Base-by-base conservation (phyloP, 1,284 basidiomycete species). In the Tilletia setariae region DNA sequence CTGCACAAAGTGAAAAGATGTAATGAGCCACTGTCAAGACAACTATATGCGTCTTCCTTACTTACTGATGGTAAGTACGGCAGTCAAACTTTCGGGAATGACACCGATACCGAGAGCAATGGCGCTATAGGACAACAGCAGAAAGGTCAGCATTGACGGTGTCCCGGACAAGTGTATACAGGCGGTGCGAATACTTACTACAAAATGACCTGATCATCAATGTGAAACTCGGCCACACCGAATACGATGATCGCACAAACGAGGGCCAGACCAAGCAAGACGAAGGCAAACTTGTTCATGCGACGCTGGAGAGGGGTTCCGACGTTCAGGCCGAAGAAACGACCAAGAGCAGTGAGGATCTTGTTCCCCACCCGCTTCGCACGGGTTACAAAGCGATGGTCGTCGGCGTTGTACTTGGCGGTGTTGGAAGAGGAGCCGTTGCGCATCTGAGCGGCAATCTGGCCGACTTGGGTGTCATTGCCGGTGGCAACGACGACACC, bases 271-370 rank as follows among this genome's bases (percentile, higher is more conserved):
- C 81, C 85, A 43, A 89, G 85, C 2, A 90, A 84, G n/a, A 87
- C 79, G 73, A 88, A 88, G 1, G 89, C 89, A 35, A 90, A 85
- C 74, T 85, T 87, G 77, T 85, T 85, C 68, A 87, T 84, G 80
- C 88, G 89, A 79, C 87, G 87, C 80, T 89, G 88, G 3, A 89
- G 85, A 1, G 87, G 89, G 0, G 88, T 89, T 6, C 84, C 86
- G 28, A 84, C 84, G 21, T 82, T 83, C 3, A 86, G 77, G 61
- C 86, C 86, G n/a, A 86, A 73, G 71, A 76, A 76, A 44, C 64
- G 40, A 28, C 63, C 30, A 1, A 47, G 47, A 25, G 23, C 32
- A 9, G 19, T 19, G n/a, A 44, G 62, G 30, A 44, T 16, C 40
- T 43, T 43, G 43, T 16, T 42, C 13, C 42, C 40, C 15, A 63